Conservation (phyloP, 306 rosid genomes). For the Cicer judaicum region DNA sequence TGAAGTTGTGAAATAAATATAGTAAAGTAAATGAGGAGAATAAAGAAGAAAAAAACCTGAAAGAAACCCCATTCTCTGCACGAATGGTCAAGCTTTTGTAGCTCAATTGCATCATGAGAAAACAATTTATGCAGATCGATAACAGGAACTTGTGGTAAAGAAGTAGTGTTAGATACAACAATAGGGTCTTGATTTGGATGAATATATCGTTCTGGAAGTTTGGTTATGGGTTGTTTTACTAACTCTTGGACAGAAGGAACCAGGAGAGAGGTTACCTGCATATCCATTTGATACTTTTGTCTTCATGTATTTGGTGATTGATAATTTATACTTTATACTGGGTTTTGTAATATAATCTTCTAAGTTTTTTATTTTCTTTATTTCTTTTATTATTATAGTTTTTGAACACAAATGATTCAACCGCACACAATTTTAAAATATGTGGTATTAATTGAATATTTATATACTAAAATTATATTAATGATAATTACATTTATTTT, state of each 20-base stretch:
- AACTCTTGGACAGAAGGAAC: slow-evolving; percentile 26
- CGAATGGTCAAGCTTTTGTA: neutral
- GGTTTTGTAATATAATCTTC: no score
- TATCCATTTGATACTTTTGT: neutral
- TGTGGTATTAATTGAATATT: no score
- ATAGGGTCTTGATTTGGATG: slow-evolving; percentile 7
- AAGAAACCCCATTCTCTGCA: slow-evolving; percentile 33
- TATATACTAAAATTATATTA: no score
- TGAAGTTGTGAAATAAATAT: no score
- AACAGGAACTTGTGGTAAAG: slow-evolving; percentile 39
- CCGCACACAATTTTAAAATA: no score
- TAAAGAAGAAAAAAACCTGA: neutral
- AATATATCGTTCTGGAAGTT: slow-evolving; percentile 1
- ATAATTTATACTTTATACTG: no score
- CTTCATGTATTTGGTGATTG: no score
- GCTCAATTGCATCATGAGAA: neutral
- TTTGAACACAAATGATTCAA: no score
- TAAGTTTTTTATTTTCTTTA: no score
- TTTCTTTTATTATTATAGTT: no score
- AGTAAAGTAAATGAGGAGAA: neutral
- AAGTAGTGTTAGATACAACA: slow-evolving; percentile 17
- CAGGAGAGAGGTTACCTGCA: neutral
- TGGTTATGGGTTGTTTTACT: neutral
- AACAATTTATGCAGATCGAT: neutral
- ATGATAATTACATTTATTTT: no score